These are phyloP conservation scores for Botrytis byssoidea DNA, from an alignment of 2,329 filamentous ascomycete species.

Conservation along the genomic window DNA sequence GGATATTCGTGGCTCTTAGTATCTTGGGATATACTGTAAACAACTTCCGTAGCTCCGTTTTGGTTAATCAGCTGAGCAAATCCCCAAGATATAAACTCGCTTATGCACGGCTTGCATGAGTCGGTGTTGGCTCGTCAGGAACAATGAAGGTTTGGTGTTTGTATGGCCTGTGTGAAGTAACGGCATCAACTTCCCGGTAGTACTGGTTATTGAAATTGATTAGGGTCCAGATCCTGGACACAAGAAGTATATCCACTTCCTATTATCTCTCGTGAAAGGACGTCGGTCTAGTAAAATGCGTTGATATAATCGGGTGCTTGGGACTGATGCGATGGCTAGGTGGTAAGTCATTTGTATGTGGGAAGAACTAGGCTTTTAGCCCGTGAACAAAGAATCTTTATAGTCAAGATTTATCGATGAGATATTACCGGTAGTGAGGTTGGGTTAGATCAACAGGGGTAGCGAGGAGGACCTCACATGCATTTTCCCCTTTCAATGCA, in stretches of 20 bases:
- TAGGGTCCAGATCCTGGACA: not conserved
- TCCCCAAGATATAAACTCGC: constrained; percentile 7
- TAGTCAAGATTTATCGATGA: not conserved
- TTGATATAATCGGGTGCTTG: not conserved
- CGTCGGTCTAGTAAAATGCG: not conserved
- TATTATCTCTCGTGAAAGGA: not conserved
- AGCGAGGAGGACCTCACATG: constrained; percentile 1
- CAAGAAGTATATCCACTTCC: not conserved
- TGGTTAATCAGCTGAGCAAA: not conserved
- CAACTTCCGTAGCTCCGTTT: not conserved
- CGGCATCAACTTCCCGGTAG: constrained; percentile 3
- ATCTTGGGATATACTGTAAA: not conserved
- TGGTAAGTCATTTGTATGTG: not conserved
- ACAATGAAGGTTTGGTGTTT: not conserved
- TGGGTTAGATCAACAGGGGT: not conserved
- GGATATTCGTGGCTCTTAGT: not conserved
- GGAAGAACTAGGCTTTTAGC: not conserved
- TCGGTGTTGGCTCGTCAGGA: not conserved
- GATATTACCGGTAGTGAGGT: not conserved
- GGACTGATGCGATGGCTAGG: not conserved
- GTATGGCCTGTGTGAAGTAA: not conserved
- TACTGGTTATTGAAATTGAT: not conserved
- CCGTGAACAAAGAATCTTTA: not conserved
- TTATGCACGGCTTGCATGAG: constrained; percentile 17
- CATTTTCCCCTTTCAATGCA: not conserved